Percentiles rank a stretch among this genome's conserved stretches.
phyloP scores from a whole-genome alignment of 2,329 filamentous ascomycete genomes.

The Alternaria sp. region DNA sequence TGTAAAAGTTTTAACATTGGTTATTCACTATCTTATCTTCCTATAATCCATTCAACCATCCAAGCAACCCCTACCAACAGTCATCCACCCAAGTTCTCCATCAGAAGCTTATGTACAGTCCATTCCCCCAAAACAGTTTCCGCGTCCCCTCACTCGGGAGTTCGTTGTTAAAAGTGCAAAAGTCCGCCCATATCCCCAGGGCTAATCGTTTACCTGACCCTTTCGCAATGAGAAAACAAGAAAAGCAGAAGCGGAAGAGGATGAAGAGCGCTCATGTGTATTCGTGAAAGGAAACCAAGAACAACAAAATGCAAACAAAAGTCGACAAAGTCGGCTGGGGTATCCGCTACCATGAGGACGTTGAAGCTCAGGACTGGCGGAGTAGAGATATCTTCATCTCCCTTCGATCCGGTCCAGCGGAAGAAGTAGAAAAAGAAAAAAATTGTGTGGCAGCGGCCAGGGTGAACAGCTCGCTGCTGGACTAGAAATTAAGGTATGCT shows the following conservation, averaged over 20 bases:
- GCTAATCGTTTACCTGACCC: slow-evolving; percentile 3
- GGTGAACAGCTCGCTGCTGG: background rate
- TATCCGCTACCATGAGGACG: slow-evolving; percentile 5
- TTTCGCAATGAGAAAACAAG: background rate
- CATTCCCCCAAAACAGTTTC: background rate
- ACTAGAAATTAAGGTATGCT: slow-evolving; percentile 20
- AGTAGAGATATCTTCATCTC: background rate
- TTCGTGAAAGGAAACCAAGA: background rate
- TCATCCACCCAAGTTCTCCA: background rate
- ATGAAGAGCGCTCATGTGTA: background rate
- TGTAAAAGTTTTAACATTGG: background rate
- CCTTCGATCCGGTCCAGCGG: slow-evolving; percentile 8
- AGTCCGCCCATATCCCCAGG: background rate
- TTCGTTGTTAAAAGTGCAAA: too few relatives aligned
- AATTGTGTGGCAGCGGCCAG: background rate
- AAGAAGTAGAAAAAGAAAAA: background rate
- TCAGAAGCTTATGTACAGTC: slow-evolving; percentile 1
- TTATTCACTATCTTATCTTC: background rate
- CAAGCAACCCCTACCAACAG: background rate
- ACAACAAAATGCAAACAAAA: background rate
- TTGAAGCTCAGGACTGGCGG: slow-evolving; percentile 2
- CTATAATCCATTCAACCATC: background rate
- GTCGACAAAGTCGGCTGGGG: background rate
- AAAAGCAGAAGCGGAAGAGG: background rate
- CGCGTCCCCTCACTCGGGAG: background rate